Base-by-base conservation (phyloP, 192 early-diverging fungal species). In the Podila epigama region DNA sequence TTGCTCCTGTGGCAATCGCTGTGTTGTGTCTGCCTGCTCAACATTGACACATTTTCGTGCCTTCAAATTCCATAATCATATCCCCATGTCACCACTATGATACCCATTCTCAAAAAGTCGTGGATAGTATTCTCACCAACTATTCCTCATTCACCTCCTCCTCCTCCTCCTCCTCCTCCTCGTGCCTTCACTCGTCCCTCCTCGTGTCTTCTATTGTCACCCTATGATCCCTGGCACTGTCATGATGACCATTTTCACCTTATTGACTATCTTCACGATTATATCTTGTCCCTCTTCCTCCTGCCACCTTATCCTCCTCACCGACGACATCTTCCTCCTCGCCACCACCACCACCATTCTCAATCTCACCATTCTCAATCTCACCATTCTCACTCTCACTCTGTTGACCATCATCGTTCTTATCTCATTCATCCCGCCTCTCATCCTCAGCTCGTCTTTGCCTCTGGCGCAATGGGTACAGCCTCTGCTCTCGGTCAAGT, bases 401-500 rank as follows among this genome's bases (percentile, higher is more conserved):
- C n/a, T 44, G 18, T 44, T 28, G 20, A 59, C 13, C 36, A 34
- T 28, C 34, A 5, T 57, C 7, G 1, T 51, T 55, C 64, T 66
- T 39, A 2, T 42, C 8, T 10, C 50, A 11, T 34, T 28, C 42
- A 12, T 25, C 33, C 34, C 50, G 15, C 4, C 34, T 15, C 28
- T 25, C 48, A 6, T 63, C 60, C 11, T 20, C 42, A 77, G 73
- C 73, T 77, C 16, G 73, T 77, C 55, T 77, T 77, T 60, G 66
- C 66, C 9, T 77, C 73, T 22, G 73, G 73, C 22, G 73, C 73
- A 6, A 51, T 77, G 7, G 58, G 58, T 8, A 68, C 73, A 20
- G 73, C 73, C 12, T 68, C 73, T 13, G 66, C 60, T 1, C 33
- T 77, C 1, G 73, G 73, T 10, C 73, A 64, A 53, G 73, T 77